Evolutionary conservation across 306 rosid genomes (phyloP), one percentile per base, ranked within the genome.

Genomic region (Sophora flavescens): DNA sequence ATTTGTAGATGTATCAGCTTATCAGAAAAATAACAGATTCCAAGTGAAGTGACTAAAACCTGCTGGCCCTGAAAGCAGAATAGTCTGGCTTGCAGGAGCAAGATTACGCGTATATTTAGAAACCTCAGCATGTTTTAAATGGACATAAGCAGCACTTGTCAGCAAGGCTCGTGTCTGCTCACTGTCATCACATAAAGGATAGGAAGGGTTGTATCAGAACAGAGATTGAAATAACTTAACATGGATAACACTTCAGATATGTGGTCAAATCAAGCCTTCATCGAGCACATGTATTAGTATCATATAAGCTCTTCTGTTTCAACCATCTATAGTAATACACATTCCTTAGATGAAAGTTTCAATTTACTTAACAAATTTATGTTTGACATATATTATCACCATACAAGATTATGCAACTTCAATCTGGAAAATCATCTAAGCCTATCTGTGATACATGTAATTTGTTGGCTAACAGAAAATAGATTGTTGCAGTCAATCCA

Each of bases 61-160:
- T 35, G 98, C 89, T 47, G 98, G 98, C 17, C 99, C 99, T 1
- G 99, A 96, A 38, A 92, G 98, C 83, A 96, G 76, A 84, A 96
- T 92, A 38, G 98, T 91, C 44, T 93, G 85, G 75, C 98, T 96
- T 13, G 97, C 98, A n/a, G 99, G 99, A 73, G 97, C 84, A 51
- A 96, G 98, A 74, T 96, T 96, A 9, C 99, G 92, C 0, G 98
- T 91, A 73, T 87, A 79, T 79, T 88, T 96, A 0, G 90, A 96
- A 82, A 91, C 92, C 58, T 96, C 99, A 14, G 91, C 89, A 60
- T 91, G 88, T 84, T 89, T 96, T 61, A 96, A 85, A 83, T 96
- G 98, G 32, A 96, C 97, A 78, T 92, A 96, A 12, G 99, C 99
- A 62, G 91, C 98, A 84, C 99, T 96, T 73, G 98, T 96, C 53